Evolutionary conservation across 306 rosid species (phyloP).

Genomic region (Potentilla sterilis): DNA sequence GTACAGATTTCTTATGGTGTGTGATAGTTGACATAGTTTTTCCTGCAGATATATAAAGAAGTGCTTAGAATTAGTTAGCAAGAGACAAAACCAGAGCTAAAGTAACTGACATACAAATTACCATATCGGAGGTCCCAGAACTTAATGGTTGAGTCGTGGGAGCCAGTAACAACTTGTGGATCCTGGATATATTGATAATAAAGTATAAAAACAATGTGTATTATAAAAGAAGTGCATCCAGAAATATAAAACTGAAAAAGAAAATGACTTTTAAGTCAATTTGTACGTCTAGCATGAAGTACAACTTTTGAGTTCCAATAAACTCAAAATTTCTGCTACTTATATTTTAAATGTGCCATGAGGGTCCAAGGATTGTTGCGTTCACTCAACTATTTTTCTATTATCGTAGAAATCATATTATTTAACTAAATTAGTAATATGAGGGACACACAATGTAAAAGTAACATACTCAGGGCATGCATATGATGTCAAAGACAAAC

Average conservation of each 20-base stretch:
- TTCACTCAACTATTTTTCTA: not conserved
- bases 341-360: not conserved
- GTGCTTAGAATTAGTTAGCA: not conserved
- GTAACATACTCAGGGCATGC: not conserved
- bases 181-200: slow-evolving; percentile 48
- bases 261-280: not conserved
- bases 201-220: not conserved
- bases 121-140: slow-evolving; percentile 99
- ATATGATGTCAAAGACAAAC: not conserved
- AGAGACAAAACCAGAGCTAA: not conserved
- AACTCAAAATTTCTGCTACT: not conserved
- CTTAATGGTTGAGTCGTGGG: slow-evolving; percentile 92
- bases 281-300: not conserved
- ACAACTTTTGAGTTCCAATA: not conserved
- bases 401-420: not conserved
- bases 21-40: slow-evolving; percentile 92
- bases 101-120: slow-evolving; percentile 30
- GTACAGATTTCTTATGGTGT: slow-evolving; percentile 93
- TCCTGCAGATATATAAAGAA: slow-evolving; percentile 43
- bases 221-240: not conserved
- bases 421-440: not conserved
- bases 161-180: slow-evolving; percentile 98
- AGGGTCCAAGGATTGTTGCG: not conserved
- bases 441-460: not conserved
- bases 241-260: not conserved